Evolutionary conservation across 495 filamentous ascomycete species (phyloP).

Genomic region (Podospora australis): DNA sequence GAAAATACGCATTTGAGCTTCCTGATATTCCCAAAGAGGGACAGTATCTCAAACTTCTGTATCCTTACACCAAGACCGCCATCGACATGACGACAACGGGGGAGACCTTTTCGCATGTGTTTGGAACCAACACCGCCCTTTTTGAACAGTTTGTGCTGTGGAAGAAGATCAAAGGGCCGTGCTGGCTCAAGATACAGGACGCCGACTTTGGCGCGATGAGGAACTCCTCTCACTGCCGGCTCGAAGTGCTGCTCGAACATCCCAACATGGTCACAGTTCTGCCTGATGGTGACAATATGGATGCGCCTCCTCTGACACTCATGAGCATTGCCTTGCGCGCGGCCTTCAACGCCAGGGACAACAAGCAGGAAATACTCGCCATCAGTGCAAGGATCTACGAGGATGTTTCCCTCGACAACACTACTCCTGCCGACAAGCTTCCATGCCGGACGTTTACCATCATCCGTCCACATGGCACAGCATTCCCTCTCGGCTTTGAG

Average conservation of each 20-base stretch:
- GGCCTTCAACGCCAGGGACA: conserved; percentile 81
- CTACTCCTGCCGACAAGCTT: conserved; percentile 78
- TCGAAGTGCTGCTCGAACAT: conserved; percentile 74
- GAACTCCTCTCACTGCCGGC: conserved; percentile 94
- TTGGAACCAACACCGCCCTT: conserved; percentile 85
- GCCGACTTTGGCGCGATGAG: conserved; percentile 77
- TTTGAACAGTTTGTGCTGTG: conserved; percentile 98
- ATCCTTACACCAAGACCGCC: conserved; percentile 72
- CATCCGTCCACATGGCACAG: conserved; percentile 68
- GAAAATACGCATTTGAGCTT: conserved; percentile 95
- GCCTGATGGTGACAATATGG: conserved; percentile 67
- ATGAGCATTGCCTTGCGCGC: conserved; percentile 93
- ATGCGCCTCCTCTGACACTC: conserved; percentile 79
- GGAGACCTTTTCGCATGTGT: conserved; percentile 90
- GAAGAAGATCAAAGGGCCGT: conserved; percentile 97
- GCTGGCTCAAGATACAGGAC: conserved; percentile 85
- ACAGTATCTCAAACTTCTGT: conserved; percentile 88
- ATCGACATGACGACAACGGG: conserved; percentile 59
- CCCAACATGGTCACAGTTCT: conserved; percentile 65
- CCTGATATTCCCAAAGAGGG: conserved; percentile 78
- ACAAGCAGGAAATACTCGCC: conserved; percentile 91
- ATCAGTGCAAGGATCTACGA: conserved; percentile 89
- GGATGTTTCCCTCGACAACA: conserved; percentile 79
- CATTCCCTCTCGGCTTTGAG: conserved; percentile 84
- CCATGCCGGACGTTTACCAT: conserved; percentile 87